Conservation (phyloP, 1,284 basidiomycete species). For the Xerocomus tenax region DNA sequence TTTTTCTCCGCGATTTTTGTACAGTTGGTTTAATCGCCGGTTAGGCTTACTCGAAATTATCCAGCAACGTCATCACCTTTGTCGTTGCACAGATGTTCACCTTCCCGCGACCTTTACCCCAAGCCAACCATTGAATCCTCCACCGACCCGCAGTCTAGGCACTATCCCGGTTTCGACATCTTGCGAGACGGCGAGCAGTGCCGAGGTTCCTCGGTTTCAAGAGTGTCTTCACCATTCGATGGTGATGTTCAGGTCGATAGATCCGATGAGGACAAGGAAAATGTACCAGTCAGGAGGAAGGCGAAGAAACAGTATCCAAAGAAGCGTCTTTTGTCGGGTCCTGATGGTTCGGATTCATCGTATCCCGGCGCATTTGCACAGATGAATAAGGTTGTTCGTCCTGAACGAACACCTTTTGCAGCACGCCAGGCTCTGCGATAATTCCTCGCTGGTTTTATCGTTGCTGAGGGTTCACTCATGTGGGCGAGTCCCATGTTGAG, state of each 20-base stretch:
- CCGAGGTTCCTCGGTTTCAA: conserved; percentile 10
- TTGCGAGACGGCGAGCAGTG: conserved; percentile 44
- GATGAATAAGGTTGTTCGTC: conserved; percentile 8
- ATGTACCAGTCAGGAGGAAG: conserved; percentile 39
- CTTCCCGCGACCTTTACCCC: conserved; percentile 24
- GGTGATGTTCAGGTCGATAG: conserved; percentile 18
- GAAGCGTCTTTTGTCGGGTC: conserved; percentile 17
- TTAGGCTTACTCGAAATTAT: conserved; percentile 15
- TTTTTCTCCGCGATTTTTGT: not conserved
- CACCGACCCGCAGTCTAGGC: conserved; percentile 50
- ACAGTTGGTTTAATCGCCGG: not conserved
- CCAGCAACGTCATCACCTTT: conserved; percentile 12
- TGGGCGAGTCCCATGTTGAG: not conserved
- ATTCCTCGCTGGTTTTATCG: not conserved
- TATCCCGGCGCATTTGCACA: conserved; percentile 6
- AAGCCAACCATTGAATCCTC: conserved; percentile 34
- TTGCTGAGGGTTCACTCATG: not conserved
- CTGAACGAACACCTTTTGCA: conserved; percentile 15
- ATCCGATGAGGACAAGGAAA: conserved; percentile 47
- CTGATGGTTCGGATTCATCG: conserved; percentile 19
- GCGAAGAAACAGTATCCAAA: conserved; percentile 33
- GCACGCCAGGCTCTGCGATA: conserved; percentile 20
- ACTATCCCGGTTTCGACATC: conserved; percentile 67
- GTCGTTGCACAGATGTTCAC: conserved; percentile 17
- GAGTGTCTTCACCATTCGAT: conserved; percentile 6